These are phyloP conservation scores for Hymenoscyphus linearis DNA, from an alignment of 2,329 filamentous ascomycete genomes.

Conservation along the genomic window DNA sequence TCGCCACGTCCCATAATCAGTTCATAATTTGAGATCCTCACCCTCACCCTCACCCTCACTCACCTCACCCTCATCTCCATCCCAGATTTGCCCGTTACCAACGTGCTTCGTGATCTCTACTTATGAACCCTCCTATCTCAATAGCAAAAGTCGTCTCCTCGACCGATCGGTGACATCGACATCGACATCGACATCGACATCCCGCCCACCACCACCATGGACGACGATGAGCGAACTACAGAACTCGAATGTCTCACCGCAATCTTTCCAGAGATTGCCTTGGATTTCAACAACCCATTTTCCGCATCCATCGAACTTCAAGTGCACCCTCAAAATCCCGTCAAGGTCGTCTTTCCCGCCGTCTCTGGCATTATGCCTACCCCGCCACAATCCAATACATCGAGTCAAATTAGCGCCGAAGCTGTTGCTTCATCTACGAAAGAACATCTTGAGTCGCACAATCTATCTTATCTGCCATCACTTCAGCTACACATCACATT, in stretches of 20 bases:
- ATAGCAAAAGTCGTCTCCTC: conserved; percentile 22
- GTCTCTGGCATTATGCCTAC: conserved; percentile 32
- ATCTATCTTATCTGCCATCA: conserved; percentile 48
- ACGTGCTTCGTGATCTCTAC: neutral
- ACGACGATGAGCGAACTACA: conserved; percentile 53
- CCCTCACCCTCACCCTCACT: neutral
- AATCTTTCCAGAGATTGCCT: conserved; percentile 61
- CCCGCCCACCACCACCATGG: conserved; percentile 48
- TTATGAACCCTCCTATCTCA: conserved; percentile 18
- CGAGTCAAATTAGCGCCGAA: conserved; percentile 16
- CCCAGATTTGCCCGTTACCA: conserved; percentile 1
- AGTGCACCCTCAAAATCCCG: conserved; percentile 47
- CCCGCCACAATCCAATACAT: conserved; percentile 23
- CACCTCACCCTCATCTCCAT: neutral
- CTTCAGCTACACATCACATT: conserved; percentile 49
- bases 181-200: no score
- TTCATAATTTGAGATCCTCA: conserved; percentile 2
- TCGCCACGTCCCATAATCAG: conserved; percentile 2
- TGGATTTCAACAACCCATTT: conserved; percentile 41
- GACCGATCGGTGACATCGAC: conserved; percentile 26
- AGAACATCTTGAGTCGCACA: conserved; percentile 24
- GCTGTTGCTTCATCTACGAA: conserved; percentile 9
- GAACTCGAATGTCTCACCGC: conserved; percentile 58
- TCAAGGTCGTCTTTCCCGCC: conserved; percentile 54
- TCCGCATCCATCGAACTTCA: conserved; percentile 49